Conservation (phyloP, 1,284 basidiomycete species). For the Ganoderma resinaceum region DNA sequence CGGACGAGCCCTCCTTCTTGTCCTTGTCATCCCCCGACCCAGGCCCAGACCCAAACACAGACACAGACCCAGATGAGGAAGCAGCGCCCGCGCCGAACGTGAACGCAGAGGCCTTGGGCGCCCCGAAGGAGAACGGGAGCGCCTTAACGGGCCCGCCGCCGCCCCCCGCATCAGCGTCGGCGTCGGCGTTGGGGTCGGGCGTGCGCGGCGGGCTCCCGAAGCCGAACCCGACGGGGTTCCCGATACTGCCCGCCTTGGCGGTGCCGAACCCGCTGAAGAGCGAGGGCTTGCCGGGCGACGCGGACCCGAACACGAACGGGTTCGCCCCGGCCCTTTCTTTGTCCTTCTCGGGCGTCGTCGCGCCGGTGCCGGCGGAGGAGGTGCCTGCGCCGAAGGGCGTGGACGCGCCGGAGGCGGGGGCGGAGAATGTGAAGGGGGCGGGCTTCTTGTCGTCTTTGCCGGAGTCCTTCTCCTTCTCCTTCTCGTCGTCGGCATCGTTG, state of each 20-base stretch:
- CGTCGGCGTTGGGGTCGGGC: conserved; percentile 29
- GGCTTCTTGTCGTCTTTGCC: conserved; percentile 7
- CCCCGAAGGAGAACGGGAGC: conserved; percentile 28
- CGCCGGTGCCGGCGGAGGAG: conserved; percentile 4
- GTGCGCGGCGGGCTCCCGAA: conserved; percentile 54
- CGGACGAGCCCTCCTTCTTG: conserved; percentile 26
- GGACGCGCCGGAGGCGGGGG: conserved; percentile 12
- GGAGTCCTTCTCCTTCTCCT: conserved; percentile 27
- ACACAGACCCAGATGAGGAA: conserved; percentile 11
- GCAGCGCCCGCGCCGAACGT: not conserved
- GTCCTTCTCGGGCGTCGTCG: conserved; percentile 30
- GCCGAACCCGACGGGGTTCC: conserved; percentile 64
- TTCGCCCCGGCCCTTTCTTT: conserved; percentile 6
- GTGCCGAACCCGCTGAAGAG: conserved; percentile 26
- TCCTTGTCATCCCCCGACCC: conserved; percentile 33
- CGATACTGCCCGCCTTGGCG: conserved; percentile 51
- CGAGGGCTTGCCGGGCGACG: conserved; percentile 23
- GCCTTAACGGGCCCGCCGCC: conserved; percentile 30
- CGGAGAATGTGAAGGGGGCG: conserved; percentile 21
- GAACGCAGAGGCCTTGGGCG: no score
- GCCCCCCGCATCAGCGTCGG: not conserved
- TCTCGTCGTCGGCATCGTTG: conserved; percentile 16
- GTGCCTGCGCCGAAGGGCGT: conserved; percentile 23
- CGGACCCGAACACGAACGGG: conserved; percentile 37
- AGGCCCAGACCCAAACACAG: conserved; percentile 10